Base-by-base conservation (phyloP, 2,329 filamentous ascomycete genomes). In the Cryphonectria carpinicola region DNA sequence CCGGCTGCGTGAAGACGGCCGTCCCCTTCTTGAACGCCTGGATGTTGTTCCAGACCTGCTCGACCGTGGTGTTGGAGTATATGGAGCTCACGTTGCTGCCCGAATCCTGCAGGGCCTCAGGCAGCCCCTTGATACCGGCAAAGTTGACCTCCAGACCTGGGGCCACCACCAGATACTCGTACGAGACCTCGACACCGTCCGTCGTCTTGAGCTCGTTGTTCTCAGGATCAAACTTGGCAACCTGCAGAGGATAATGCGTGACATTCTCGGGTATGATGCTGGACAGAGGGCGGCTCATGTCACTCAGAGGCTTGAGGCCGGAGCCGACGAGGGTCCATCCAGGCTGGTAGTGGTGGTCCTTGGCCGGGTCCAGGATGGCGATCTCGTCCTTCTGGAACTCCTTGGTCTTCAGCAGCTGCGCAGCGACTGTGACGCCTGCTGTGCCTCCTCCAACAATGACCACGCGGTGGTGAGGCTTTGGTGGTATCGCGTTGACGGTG, bases 311-410 rank as follows among this genome's bases (percentile, higher is more conserved):
- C 71, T 77, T 79, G 3, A 82, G 75, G 8, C 80, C 80, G 0
- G 79, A 76, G 46, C 80, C 80, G 8, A 81, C 80, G 10, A 81
- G 78, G 11, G 80, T 81, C 80, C 80, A 81, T 69, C 80, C 80
- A 7, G 80, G 79, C 71, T 73, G 72, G 72, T 81, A 81, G 73
- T 80, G 79, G 71, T 81, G 79, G 37, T 73, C 73, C 65, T 74
- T 71, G 25, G 79, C 79, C 32, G 79, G 79, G 70, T 81, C 79
- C 32, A 81, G 67, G 69, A 81, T 80, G 67, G 79, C 79, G 61
- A 81, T 78, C 41, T 80, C 79, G 49, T 77, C 76, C 70, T 77
- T 78, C 25, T 76, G 75, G 37, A 79, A 75, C 46, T 74, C 73
- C 6, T 71, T 68, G 25, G 75, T 73, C 22, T 75, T 74, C 58